These are phyloP conservation scores for Euphrasia arctica DNA, from an alignment of 305 asterid species.

Conservation along the genomic window DNA sequence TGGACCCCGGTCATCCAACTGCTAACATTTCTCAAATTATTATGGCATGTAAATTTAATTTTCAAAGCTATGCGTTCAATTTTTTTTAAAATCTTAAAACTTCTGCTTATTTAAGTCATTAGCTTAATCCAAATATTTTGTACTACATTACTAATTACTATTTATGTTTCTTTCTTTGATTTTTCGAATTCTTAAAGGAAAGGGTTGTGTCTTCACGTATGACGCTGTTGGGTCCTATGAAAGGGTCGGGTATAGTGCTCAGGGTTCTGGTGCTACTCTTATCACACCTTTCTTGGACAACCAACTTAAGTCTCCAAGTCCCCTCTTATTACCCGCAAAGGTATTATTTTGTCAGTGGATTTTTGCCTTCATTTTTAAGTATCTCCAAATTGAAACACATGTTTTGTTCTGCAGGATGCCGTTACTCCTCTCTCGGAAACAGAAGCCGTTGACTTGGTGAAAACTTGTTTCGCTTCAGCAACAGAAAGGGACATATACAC, in stretches of 20 bases:
- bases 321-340: slow-evolving; percentile 74
- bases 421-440: slow-evolving; percentile 85
- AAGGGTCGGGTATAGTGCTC: slow-evolving; percentile 97
- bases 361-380: slow-evolving; percentile 10
- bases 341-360: slow-evolving; percentile 38
- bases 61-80: slow-evolving; percentile 3
- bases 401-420: slow-evolving; percentile 54
- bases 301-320: slow-evolving; percentile 91
- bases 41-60: too few species aligned
- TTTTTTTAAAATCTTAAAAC: too few species aligned
- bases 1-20: too few species aligned
- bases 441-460: slow-evolving; percentile 93
- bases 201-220: slow-evolving; percentile 93
- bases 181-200: slow-evolving; percentile 43
- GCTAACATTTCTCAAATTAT: too few species aligned
- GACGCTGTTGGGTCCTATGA: slow-evolving; percentile 98
- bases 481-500: slow-evolving; percentile 98
- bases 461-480: slow-evolving; percentile 92
- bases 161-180: slow-evolving; percentile 15
- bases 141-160: not conserved
- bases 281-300: slow-evolving; percentile 92
- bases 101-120: too few species aligned
- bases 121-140: not conserved
- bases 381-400: too few species aligned
- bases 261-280: slow-evolving; percentile 90